Evolutionary conservation across 2,329 filamentous ascomycete species (phyloP).

Genomic region (Xylariaceae sp.): DNA sequence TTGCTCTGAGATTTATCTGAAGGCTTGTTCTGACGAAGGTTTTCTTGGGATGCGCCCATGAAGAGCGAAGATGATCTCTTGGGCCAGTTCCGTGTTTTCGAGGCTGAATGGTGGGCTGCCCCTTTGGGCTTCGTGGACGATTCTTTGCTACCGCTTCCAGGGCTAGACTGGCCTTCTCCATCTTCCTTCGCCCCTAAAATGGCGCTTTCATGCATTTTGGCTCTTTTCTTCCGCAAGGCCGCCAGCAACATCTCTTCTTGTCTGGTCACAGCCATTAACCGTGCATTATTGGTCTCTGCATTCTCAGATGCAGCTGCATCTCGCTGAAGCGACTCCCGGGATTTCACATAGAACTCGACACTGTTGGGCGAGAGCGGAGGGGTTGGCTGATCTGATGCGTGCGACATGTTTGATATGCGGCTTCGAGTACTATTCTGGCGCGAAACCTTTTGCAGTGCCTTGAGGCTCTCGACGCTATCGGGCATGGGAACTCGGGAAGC

Average conservation of each 20-base stretch:
- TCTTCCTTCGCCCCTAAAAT: conserved; percentile 40
- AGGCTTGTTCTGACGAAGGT: conserved; percentile 1
- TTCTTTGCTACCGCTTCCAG: background rate
- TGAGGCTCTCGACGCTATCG: conserved; percentile 11
- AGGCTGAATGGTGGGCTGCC: background rate
- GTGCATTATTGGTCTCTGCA: conserved; percentile 32
- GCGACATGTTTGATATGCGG: conserved; percentile 21
- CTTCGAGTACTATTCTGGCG: conserved; percentile 12
- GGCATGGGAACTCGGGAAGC: conserved; percentile 17
- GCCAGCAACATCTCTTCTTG: conserved; percentile 57
- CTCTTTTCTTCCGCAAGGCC: conserved; percentile 53
- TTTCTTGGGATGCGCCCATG: conserved; percentile 3
- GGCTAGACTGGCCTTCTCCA: conserved; percentile 3
- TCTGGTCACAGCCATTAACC: conserved; percentile 54
- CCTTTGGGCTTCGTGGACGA: background rate
- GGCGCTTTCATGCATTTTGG: conserved; percentile 49
- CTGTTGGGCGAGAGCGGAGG: conserved; percentile 51
- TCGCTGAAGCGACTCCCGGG: conserved; percentile 31
- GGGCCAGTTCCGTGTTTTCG: conserved; percentile 1
- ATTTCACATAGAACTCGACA: conserved; percentile 45
- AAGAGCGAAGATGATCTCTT: conserved; percentile 6
- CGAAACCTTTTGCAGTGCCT: background rate
- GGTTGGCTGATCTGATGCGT: conserved; percentile 40
- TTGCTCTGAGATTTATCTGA: conserved; percentile 7
- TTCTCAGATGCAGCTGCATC: conserved; percentile 20